Conservation (phyloP, 2,329 filamentous ascomycete genomes). For the Venturia nashicola region DNA sequence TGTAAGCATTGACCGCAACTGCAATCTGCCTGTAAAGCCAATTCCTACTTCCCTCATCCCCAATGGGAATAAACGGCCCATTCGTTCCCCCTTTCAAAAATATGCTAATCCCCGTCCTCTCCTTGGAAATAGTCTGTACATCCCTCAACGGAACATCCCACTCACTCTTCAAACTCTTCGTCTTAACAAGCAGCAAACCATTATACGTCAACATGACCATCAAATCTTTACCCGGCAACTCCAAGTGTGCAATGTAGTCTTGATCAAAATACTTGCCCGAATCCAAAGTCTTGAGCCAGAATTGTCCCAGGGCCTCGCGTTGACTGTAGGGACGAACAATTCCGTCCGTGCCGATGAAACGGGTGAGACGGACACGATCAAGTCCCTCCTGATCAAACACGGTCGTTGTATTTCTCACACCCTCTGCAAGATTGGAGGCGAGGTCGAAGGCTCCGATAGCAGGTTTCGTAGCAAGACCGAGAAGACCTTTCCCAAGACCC, state of each 20-base stretch:
- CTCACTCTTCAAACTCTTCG: slow-evolving; percentile 72
- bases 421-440: slow-evolving; percentile 92
- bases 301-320: slow-evolving; percentile 90
- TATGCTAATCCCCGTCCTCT: slow-evolving; percentile 85
- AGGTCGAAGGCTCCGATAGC: slow-evolving; percentile 95
- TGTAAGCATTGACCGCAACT: slow-evolving; percentile 55
- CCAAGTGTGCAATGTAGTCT: slow-evolving; percentile 90
- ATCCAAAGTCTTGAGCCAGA: slow-evolving; percentile 97
- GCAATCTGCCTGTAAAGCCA: slow-evolving; percentile 56
- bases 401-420: slow-evolving; percentile 95
- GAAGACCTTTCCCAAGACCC: slow-evolving; percentile 86
- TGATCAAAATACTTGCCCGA: slow-evolving; percentile 98
- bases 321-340: slow-evolving; percentile 91
- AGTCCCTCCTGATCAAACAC: slow-evolving; percentile 93
- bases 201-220: slow-evolving; percentile 50
- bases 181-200: slow-evolving; percentile 81
- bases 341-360: slow-evolving; percentile 84
- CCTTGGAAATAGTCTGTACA: slow-evolving; percentile 92
- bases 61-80: slow-evolving; percentile 87
- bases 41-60: slow-evolving; percentile 65
- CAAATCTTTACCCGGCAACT: slow-evolving; percentile 82
- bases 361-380: slow-evolving; percentile 83
- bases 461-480: slow-evolving; percentile 92
- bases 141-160: slow-evolving; percentile 97
- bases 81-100: slow-evolving; percentile 81